These are phyloP conservation scores for Phalaenopsis aphrodite DNA, from an alignment of 106 monocot species.

Conservation along the genomic window DNA sequence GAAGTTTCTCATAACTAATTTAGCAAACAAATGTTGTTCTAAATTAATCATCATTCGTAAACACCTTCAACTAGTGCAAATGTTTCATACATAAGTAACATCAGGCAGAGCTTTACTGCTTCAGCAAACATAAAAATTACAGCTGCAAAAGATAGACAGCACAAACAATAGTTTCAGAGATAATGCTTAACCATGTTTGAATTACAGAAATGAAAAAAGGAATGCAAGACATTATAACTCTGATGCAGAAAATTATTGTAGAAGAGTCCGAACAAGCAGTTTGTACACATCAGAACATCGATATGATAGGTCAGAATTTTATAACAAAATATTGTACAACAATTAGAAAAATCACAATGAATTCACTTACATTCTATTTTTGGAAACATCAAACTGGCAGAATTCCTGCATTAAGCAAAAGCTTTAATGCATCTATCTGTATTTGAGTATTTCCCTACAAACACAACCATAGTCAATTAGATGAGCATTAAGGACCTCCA, in stretches of 20 bases:
- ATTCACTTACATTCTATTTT: background rate
- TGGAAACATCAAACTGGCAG: constrained; percentile 5
- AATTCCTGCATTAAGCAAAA: constrained; percentile 5
- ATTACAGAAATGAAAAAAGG: background rate
- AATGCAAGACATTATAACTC: background rate
- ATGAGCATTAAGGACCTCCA: background rate
- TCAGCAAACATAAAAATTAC: background rate
- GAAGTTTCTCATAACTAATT: too few relatives aligned
- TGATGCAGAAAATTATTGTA: background rate
- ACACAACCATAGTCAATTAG: constrained; percentile 8
- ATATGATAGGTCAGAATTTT: background rate
- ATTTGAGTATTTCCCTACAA: constrained; percentile 1
- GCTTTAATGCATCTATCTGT: constrained; percentile 6
- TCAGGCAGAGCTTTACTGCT: background rate
- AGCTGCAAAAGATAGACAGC: background rate
- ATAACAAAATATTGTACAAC: background rate
- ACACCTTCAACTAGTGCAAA: background rate
- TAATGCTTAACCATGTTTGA: background rate
- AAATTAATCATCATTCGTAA: too few relatives aligned
- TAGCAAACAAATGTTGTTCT: too few relatives aligned
- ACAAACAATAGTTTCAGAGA: background rate
- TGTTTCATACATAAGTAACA: background rate
- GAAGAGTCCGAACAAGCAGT: background rate
- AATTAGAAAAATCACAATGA: background rate
- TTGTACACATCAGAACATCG: background rate